These are phyloP conservation scores for Boeremia exigua DNA, from an alignment of 2,329 filamentous ascomycete species.

Conservation along the genomic window DNA sequence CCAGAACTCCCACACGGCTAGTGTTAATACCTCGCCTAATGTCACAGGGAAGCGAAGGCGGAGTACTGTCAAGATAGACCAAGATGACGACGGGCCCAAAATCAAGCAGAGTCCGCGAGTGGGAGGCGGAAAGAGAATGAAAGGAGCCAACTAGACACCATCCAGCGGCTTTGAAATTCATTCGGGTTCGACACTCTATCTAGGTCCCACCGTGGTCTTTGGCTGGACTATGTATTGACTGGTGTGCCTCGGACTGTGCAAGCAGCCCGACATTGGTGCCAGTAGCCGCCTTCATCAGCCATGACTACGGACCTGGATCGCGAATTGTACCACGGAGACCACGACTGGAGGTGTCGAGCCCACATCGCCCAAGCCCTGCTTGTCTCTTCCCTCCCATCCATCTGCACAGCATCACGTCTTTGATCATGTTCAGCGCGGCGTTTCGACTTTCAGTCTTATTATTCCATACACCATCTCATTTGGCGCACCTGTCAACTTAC, in stretches of 20 bases:
- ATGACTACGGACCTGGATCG: neutral
- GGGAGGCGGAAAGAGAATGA: constrained; percentile 48
- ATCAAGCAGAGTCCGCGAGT: constrained; percentile 57
- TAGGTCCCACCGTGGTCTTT: neutral
- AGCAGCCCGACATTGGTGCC: neutral
- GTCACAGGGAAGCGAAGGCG: constrained; percentile 65
- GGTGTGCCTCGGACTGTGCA: neutral
- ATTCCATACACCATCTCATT: constrained; percentile 2
- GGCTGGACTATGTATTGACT: neutral
- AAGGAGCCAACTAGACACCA: constrained; percentile 30
- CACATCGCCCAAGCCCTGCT: neutral
- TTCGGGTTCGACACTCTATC: neutral
- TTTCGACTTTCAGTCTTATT: constrained; percentile 10
- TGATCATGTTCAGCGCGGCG: constrained; percentile 18
- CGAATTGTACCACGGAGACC: neutral
- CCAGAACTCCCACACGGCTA: constrained; percentile 61
- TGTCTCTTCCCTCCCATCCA: neutral
- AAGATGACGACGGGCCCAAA: constrained; percentile 56
- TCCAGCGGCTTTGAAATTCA: neutral
- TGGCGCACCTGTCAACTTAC: neutral
- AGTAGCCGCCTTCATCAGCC: neutral
- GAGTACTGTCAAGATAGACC: constrained; percentile 66
- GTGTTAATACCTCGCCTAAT: constrained; percentile 68
- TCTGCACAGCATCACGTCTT: constrained; percentile 1
- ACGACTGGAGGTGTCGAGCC: neutral